These are phyloP conservation scores for Fusarium palustre DNA, from an alignment of 2,329 filamentous ascomycete genomes.

Conservation along the genomic window DNA sequence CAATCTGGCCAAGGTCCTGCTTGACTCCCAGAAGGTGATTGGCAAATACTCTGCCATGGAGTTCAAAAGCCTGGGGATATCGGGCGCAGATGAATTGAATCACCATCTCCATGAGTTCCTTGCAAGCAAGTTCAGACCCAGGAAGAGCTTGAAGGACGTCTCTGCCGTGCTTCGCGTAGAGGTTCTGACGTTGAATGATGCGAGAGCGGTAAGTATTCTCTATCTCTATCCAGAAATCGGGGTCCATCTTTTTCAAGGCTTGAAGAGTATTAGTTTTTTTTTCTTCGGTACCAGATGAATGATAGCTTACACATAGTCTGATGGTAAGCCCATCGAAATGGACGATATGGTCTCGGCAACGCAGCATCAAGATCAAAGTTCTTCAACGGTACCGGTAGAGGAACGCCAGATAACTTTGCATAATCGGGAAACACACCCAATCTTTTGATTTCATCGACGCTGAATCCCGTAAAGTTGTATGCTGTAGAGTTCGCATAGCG, in stretches of 20 bases:
- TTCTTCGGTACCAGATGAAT: accelerated
- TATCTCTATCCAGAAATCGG: constrained; percentile 91
- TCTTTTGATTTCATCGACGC: constrained; percentile 73
- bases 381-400: constrained; percentile 71
- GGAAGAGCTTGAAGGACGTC: constrained; percentile 75
- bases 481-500: constrained; percentile 49
- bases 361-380: constrained; percentile 78
- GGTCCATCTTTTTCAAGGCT: constrained; percentile 83
- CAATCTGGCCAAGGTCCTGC: constrained; percentile 69
- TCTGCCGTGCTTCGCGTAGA: constrained; percentile 73
- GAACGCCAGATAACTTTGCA: constrained; percentile 78
- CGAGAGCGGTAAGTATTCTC: constrained; percentile 77
- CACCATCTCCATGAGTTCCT: constrained; percentile 89
- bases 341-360: constrained; percentile 79
- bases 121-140: constrained; percentile 81
- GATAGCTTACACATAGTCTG: constrained; percentile 83
- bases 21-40: constrained; percentile 75
- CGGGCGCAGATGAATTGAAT: constrained; percentile 82
- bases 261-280: constrained; percentile 48
- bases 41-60: constrained; percentile 69
- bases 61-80: constrained; percentile 79
- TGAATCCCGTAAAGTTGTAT: constrained; percentile 76
- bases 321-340: constrained; percentile 86
- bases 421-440: constrained; percentile 86
- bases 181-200: constrained; percentile 74